Evolutionary conservation across 2,329 filamentous ascomycete genomes (phyloP).

Genomic region (Cordyceps tenuipes): DNA sequence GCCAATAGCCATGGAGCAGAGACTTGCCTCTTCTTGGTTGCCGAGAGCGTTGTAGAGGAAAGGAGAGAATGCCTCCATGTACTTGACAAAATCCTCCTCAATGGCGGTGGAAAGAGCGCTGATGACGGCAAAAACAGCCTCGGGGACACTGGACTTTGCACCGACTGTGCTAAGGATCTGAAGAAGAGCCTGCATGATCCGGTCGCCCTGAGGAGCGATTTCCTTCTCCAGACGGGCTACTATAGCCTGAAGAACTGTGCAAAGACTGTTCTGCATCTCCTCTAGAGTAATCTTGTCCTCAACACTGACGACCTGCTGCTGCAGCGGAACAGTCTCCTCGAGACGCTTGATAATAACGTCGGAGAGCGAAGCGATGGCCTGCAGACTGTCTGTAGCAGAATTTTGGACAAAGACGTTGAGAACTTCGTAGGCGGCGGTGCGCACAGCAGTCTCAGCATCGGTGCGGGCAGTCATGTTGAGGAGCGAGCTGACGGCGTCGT

Average conservation of each 20-base stretch:
- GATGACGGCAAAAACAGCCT: constrained; percentile 86
- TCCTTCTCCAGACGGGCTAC: constrained; percentile 86
- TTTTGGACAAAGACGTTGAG: constrained; percentile 91
- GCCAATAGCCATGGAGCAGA: constrained; percentile 96
- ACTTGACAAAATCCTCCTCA: constrained; percentile 89
- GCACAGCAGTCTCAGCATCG: constrained; percentile 78
- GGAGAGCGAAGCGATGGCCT: constrained; percentile 71
- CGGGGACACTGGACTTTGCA: constrained; percentile 86
- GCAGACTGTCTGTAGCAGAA: constrained; percentile 76
- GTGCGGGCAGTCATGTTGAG: constrained; percentile 75
- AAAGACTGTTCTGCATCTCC: constrained; percentile 95
- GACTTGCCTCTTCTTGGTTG: constrained; percentile 89
- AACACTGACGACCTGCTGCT: constrained; percentile 88
- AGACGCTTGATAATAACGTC: constrained; percentile 85
- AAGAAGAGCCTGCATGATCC: constrained; percentile 85
- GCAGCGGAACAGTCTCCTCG: constrained; percentile 81
- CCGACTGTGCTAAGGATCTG: constrained; percentile 70
- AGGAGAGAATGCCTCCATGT: constrained; percentile 91
- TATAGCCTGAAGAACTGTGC: constrained; percentile 84
- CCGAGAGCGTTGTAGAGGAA: constrained; percentile 90
- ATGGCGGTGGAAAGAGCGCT: constrained; percentile 86
- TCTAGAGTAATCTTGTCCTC: constrained; percentile 94
- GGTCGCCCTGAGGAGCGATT: constrained; percentile 80
- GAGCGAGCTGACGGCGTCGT: constrained; percentile 79
- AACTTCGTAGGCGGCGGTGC: constrained; percentile 94